Conservation (phyloP, 2,329 filamentous ascomycete genomes). For the Podosphaera aphanis region DNA sequence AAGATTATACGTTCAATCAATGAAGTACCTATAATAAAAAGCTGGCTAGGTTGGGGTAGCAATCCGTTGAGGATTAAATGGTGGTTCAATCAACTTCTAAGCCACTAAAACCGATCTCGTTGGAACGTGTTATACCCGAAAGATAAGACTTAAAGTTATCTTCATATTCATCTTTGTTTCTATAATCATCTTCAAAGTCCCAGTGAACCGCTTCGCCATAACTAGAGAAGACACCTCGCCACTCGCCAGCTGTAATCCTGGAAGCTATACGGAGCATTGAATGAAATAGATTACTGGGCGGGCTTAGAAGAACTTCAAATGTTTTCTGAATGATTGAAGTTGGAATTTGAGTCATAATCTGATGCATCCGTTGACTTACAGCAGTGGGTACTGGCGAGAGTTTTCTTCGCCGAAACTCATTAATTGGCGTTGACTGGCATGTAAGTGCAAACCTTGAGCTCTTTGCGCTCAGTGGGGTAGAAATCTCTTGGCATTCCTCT, state of each 20-base stretch:
- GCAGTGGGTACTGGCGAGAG: constrained; percentile 45
- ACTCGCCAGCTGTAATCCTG: constrained; percentile 41
- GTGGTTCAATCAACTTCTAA: no score
- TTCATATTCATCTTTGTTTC: constrained; percentile 31
- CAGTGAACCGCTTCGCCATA: constrained; percentile 31
- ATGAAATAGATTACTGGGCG: constrained; percentile 54
- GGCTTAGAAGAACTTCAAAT: constrained; percentile 50
- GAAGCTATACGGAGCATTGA: constrained; percentile 66
- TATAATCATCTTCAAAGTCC: constrained; percentile 25
- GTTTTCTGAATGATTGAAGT: constrained; percentile 53
- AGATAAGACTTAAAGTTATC: constrained; percentile 27
- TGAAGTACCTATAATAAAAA: no score
- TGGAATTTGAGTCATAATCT: constrained; percentile 28
- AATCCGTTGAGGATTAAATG: no score
- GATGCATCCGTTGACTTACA: constrained; percentile 31
- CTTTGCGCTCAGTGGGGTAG: constrained; percentile 12
- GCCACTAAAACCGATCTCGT: no score
- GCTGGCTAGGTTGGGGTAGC: no score
- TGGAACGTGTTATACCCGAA: no score
- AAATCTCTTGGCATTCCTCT: constrained; percentile 17
- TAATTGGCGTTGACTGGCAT: constrained; percentile 30
- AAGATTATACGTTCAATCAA: no score
- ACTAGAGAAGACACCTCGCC: constrained; percentile 35
- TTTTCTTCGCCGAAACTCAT: constrained; percentile 28
- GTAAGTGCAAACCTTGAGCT: constrained; percentile 19